Percentiles rank a stretch among this genome's conserved stretches.
phyloP scores from a whole-genome alignment of 768 basidiomycete genomes.

The Macrolepiota dolichaula region DNA sequence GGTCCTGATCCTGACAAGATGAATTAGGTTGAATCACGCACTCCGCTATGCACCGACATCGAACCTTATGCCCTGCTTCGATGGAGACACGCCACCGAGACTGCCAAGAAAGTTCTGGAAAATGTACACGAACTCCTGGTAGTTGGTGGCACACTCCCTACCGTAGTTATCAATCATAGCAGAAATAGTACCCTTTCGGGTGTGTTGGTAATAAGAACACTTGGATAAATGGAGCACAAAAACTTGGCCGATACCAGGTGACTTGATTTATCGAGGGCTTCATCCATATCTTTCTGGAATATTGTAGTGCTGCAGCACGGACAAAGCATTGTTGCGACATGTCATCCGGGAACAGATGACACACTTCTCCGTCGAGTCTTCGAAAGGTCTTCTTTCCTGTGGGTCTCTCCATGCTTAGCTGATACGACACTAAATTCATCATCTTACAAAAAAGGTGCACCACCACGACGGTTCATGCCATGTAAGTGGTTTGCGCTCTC shows the following conservation, averaged over 20 bases:
- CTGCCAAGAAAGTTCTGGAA: neutral
- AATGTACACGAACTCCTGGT: neutral
- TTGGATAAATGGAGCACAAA: neutral
- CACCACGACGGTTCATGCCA: neutral
- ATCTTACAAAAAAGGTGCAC: neutral
- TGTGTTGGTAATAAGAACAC: neutral
- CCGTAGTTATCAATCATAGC: neutral
- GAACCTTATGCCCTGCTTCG: neutral
- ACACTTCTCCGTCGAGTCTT: neutral
- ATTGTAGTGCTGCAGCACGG: neutral
- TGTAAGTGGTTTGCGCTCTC: neutral
- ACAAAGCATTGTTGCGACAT: neutral
- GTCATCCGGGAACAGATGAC: neutral
- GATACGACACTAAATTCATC: neutral
- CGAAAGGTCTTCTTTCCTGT: neutral
- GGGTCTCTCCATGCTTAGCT: neutral
- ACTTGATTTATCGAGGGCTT: neutral
- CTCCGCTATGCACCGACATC: neutral
- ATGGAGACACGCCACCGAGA: conserved; percentile 7
- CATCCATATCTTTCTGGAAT: neutral
- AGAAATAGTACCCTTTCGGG: neutral
- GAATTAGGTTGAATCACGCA: neutral
- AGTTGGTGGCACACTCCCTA: neutral
- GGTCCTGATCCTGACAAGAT: neutral
- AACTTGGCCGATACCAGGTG: neutral